A percentile compares a stretch with the other conserved stretches of the same genome.
These are phyloP conservation scores for Penicillium cinerascens DNA, from an alignment of 495 filamentous ascomycete species.

Conservation along the genomic window DNA sequence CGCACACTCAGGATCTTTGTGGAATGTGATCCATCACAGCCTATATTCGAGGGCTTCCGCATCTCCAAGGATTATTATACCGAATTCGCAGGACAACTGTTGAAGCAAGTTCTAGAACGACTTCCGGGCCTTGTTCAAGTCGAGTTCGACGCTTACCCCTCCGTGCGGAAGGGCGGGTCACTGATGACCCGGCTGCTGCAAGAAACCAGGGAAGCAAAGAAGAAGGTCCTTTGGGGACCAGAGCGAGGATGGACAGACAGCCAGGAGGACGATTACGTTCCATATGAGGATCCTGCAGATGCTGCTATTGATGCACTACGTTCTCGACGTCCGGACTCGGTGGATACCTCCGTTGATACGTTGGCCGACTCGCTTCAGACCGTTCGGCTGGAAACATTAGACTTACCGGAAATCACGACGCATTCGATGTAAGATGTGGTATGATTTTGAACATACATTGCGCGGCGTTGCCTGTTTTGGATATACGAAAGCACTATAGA, in stretches of 20 bases:
- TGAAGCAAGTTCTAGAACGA: conserved; percentile 55
- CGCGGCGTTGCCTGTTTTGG: conserved; percentile 10
- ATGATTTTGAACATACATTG: conserved; percentile 19
- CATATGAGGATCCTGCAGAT: conserved; percentile 14
- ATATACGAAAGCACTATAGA: not conserved
- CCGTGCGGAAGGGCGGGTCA: conserved; percentile 63
- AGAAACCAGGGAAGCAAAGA: conserved; percentile 46
- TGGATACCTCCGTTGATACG: conserved; percentile 7
- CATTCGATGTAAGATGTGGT: conserved; percentile 3
- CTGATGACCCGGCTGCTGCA: conserved; percentile 67
- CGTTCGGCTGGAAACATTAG: conserved; percentile 14
- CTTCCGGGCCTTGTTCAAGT: conserved; percentile 60
- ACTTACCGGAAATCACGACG: not conserved
- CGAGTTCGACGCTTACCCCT: conserved; percentile 71
- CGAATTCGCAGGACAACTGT: conserved; percentile 57
- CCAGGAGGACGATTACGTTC: conserved; percentile 28
- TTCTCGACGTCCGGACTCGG: conserved; percentile 4
- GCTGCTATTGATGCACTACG: conserved; percentile 17
- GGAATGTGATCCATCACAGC: conserved; percentile 72
- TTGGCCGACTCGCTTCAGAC: conserved; percentile 15
- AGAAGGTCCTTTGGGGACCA: conserved; percentile 64
- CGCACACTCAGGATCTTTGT: conserved; percentile 70
- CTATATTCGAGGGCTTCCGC: conserved; percentile 70
- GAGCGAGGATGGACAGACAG: conserved; percentile 60
- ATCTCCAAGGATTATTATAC: conserved; percentile 69